Percentiles rank a stretch among this genome's conserved stretches.
Conservation (phyloP, 1,284 basidiomycete genomes). For the Takashimella koratensis region DNA sequence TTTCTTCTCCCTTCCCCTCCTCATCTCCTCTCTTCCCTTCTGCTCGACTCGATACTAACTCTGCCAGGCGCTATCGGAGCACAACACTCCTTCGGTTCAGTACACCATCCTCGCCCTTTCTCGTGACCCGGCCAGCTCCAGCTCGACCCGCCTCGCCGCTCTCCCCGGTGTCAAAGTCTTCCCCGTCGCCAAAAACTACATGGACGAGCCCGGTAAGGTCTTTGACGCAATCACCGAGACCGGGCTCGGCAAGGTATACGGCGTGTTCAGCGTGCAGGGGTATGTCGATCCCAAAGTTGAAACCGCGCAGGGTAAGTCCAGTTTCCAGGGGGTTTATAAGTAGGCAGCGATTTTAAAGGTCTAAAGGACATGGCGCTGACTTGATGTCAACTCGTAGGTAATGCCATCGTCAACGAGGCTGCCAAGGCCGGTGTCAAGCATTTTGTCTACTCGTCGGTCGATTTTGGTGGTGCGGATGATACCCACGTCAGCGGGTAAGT, state of each 20-base stretch:
- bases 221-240: conserved; percentile 17
- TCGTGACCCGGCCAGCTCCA: conserved; percentile 15
- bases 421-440: conserved; percentile 46
- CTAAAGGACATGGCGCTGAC: too few relatives aligned
- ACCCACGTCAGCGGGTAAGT: conserved; percentile 20
- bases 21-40: too few relatives aligned
- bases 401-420: conserved; percentile 49
- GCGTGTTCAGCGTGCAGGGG: conserved; percentile 27
- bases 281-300: conserved; percentile 21
- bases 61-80: conserved; percentile 19
- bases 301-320: conserved; percentile 23
- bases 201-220: conserved; percentile 21
- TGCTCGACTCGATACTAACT: not conserved
- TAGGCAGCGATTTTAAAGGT: too few relatives aligned
- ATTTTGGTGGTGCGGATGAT: conserved; percentile 18
- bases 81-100: conserved; percentile 10
- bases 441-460: conserved; percentile 45
- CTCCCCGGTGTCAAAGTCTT: conserved; percentile 29
- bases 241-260: conserved; percentile 24
- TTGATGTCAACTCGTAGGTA: conserved; percentile 32
- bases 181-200: conserved; percentile 17
- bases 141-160: conserved; percentile 13
- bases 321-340: not conserved
- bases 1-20: too few relatives aligned
- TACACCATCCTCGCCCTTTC: conserved; percentile 27